Evolutionary conservation across 2,329 filamentous ascomycete species (phyloP).

Genomic region (Sporothrix curviconia): DNA sequence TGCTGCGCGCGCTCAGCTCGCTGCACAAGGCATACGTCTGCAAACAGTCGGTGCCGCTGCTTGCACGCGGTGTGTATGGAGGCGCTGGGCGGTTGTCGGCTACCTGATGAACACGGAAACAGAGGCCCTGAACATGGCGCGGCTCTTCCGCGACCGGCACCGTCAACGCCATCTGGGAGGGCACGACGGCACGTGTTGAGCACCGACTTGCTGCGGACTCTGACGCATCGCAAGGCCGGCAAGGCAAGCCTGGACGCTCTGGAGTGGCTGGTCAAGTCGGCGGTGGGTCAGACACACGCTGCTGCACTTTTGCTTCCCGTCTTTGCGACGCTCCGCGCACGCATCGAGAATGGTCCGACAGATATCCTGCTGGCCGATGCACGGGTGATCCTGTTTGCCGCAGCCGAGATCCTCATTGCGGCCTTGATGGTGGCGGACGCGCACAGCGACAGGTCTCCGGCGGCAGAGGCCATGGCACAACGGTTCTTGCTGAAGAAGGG

Average conservation of each 20-base stretch:
- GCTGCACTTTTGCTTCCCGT: slow-evolving; percentile 21
- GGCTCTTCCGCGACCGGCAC: slow-evolving; percentile 58
- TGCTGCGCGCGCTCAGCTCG: slow-evolving; percentile 54
- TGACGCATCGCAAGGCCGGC: slow-evolving; percentile 39
- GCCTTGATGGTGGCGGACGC: slow-evolving; percentile 39
- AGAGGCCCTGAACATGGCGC: slow-evolving; percentile 59
- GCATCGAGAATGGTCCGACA: slow-evolving; percentile 30
- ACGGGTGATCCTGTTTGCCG: slow-evolving; percentile 36
- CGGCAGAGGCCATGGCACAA: slow-evolving; percentile 33
- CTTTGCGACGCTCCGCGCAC: slow-evolving; percentile 36
- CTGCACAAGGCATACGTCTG: slow-evolving; percentile 54
- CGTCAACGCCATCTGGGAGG: slow-evolving; percentile 56
- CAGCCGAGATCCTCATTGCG: slow-evolving; percentile 39
- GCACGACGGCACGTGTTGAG: slow-evolving; percentile 66
- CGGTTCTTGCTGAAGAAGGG: slow-evolving; percentile 32
- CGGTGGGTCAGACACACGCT: neutral
- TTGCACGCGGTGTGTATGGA: slow-evolving; percentile 56
- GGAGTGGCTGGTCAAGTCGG: slow-evolving; percentile 31
- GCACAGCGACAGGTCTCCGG: slow-evolving; percentile 29
- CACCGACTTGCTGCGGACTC: slow-evolving; percentile 40
- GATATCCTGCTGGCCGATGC: slow-evolving; percentile 40
- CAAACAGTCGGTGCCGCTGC: slow-evolving; percentile 40
- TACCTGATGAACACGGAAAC: slow-evolving; percentile 57
- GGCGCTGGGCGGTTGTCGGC: slow-evolving; percentile 57
- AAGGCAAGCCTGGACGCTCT: slow-evolving; percentile 36